These are phyloP conservation scores for Flaveria ramosissima DNA, from an alignment of 129 eudicot species.

Conservation along the genomic window DNA sequence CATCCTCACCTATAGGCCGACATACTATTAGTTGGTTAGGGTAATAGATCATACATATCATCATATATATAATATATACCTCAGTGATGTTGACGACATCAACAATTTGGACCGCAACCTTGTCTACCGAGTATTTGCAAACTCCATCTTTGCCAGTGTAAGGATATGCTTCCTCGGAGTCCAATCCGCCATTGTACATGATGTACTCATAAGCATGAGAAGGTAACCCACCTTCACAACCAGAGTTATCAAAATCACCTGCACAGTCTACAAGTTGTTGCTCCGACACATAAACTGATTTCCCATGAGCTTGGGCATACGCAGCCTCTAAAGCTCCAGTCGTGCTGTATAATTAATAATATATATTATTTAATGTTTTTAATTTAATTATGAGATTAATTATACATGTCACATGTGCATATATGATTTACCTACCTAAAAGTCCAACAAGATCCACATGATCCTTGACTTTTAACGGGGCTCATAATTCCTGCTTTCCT, in stretches of 20 bases:
- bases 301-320: slow-evolving; percentile 84
- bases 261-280: slow-evolving; percentile 99
- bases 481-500: slow-evolving; percentile 80
- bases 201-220: slow-evolving; percentile 96
- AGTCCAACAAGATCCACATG: slow-evolving; percentile 99
- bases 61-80: slow-evolving; percentile 26
- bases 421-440: slow-evolving; percentile 53
- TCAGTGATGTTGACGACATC: slow-evolving; percentile 83
- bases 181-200: slow-evolving; percentile 90
- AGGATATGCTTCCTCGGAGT: slow-evolving; percentile 89
- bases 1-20: too few species aligned
- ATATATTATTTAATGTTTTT: too few species aligned
- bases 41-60: too few species aligned
- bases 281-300: slow-evolving; percentile 79
- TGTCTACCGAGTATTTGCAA: slow-evolving; percentile 72
- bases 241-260: slow-evolving; percentile 71
- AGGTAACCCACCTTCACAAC: slow-evolving; percentile 92
- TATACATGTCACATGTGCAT: too few species aligned
- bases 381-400: too few species aligned
- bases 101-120: slow-evolving; percentile 64
- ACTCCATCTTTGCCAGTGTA: slow-evolving; percentile 69
- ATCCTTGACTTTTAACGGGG: slow-evolving; percentile 85
- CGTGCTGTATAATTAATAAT: slow-evolving; percentile 43
- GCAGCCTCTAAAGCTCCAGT: slow-evolving; percentile 99
- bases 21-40: too few species aligned